Conservation (phyloP, 2,329 filamentous ascomycete species). For the Stemphylium lycopersici region DNA sequence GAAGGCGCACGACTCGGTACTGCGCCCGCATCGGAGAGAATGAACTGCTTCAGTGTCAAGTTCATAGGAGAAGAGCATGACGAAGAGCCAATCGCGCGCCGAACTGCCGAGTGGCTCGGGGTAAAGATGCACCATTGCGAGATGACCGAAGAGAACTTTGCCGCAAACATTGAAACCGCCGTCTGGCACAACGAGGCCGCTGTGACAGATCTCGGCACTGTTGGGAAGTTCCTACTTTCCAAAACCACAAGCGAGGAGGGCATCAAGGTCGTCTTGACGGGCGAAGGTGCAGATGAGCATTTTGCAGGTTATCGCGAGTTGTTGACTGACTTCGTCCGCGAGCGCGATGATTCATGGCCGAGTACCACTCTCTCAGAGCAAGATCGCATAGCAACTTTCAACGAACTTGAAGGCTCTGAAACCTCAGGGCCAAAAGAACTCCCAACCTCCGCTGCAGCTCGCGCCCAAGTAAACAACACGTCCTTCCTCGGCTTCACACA, state of each 20-base stretch:
- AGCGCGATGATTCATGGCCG: constrained; percentile 50
- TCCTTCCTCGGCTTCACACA: constrained; percentile 23
- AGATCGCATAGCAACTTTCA: constrained; percentile 15
- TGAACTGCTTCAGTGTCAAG: constrained; percentile 59
- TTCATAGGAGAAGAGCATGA: constrained; percentile 57
- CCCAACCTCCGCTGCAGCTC: constrained; percentile 15
- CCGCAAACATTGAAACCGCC: constrained; percentile 52
- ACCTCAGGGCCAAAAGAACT: constrained; percentile 21
- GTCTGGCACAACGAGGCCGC: constrained; percentile 55
- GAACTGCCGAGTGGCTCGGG: constrained; percentile 57
- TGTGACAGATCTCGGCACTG: constrained; percentile 59
- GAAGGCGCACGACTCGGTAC: constrained; percentile 55
- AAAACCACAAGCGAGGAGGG: constrained; percentile 54
- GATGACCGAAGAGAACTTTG: constrained; percentile 52
- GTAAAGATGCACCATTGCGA: constrained; percentile 52
- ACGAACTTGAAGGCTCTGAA: constrained; percentile 13
- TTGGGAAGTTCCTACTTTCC: constrained; percentile 60
- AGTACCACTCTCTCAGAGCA: constrained; percentile 16
- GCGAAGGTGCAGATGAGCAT: constrained; percentile 61
- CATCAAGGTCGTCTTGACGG: constrained; percentile 62
- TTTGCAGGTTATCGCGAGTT: constrained; percentile 61
- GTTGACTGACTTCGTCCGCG: constrained; percentile 56
- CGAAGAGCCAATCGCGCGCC: constrained; percentile 51
- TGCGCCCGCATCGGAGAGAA: constrained; percentile 36
- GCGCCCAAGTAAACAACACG: constrained; percentile 23